A percentile compares a stretch with the other conserved stretches of the same genome.
Conservation (phyloP, 106 monocot genomes). For the Apostasia ramifera region DNA sequence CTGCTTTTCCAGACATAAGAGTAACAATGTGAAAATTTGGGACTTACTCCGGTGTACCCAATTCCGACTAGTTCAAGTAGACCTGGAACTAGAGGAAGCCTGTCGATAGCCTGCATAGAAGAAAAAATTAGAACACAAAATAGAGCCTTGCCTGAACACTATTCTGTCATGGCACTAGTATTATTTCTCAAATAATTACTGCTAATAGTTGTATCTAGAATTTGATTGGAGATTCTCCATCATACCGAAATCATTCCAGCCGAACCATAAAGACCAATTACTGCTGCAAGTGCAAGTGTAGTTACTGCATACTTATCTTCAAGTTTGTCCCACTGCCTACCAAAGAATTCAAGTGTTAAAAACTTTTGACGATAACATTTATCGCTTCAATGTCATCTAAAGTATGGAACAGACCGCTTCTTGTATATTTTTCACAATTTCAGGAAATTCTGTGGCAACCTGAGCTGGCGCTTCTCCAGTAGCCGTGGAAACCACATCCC, state of each 20-base stretch:
- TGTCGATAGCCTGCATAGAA: slow-evolving; percentile 79
- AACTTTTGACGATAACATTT: background rate
- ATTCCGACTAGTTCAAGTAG: slow-evolving; percentile 87
- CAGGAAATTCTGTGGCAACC: slow-evolving; percentile 31
- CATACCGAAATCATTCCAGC: slow-evolving; percentile 72
- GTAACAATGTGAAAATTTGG: background rate
- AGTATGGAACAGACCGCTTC: slow-evolving; percentile 22
- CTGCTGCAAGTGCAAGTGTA: slow-evolving; percentile 41
- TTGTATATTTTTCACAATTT: slow-evolving; percentile 46
- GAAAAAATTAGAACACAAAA: background rate
- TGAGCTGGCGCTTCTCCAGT: slow-evolving; percentile 39
- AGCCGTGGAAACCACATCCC: slow-evolving; percentile 42
- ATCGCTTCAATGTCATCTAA: background rate
- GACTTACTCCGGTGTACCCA: slow-evolving; percentile 82
- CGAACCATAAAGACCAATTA: slow-evolving; percentile 55
- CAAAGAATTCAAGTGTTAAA: slow-evolving; percentile 11
- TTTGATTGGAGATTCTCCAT: background rate
- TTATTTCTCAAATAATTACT: background rate
- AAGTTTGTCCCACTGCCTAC: slow-evolving; percentile 70
- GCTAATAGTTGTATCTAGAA: background rate
- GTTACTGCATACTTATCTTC: slow-evolving; percentile 80
- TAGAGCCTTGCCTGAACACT: background rate
- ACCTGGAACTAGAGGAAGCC: slow-evolving; percentile 86
- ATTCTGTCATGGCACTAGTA: background rate
- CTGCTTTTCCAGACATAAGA: background rate